These are phyloP conservation scores for Moricandia moricandioides DNA, from an alignment of 345 rosid species.

Conservation along the genomic window DNA sequence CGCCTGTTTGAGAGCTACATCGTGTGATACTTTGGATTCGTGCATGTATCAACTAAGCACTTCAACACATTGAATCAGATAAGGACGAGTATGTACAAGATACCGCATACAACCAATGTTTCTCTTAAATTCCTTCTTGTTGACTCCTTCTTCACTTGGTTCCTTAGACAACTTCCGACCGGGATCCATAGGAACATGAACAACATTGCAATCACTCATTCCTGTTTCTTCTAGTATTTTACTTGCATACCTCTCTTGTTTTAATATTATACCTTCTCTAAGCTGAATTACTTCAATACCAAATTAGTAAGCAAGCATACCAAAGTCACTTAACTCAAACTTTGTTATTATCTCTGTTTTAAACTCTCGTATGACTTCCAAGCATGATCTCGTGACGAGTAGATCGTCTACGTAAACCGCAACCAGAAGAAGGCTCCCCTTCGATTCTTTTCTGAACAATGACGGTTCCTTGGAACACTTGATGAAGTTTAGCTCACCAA, in stretches of 20 bases:
- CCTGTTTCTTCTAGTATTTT: neutral
- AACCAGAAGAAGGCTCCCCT: neutral
- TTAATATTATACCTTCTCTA: neutral
- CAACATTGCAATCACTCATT: neutral
- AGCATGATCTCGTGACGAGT: neutral
- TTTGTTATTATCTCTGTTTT: neutral
- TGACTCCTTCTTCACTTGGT: neutral
- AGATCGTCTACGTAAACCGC: neutral
- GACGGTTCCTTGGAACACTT: neutral
- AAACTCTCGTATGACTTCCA: neutral
- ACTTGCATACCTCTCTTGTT: neutral
- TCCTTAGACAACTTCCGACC: neutral
- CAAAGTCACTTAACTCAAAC: neutral
- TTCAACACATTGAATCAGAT: neutral
- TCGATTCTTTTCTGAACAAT: neutral
- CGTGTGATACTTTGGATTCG: neutral
- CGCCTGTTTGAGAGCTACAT: neutral
- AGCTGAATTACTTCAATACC: neutral
- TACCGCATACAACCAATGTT: neutral
- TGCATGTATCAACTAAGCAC: neutral
- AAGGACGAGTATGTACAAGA: neutral
- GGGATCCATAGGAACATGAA: neutral
- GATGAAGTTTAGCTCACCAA: too few relatives aligned
- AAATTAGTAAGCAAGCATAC: neutral
- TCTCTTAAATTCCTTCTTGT: neutral